phyloP scores from a whole-genome alignment of 305 asterid genomes.

The Lippia alba region DNA sequence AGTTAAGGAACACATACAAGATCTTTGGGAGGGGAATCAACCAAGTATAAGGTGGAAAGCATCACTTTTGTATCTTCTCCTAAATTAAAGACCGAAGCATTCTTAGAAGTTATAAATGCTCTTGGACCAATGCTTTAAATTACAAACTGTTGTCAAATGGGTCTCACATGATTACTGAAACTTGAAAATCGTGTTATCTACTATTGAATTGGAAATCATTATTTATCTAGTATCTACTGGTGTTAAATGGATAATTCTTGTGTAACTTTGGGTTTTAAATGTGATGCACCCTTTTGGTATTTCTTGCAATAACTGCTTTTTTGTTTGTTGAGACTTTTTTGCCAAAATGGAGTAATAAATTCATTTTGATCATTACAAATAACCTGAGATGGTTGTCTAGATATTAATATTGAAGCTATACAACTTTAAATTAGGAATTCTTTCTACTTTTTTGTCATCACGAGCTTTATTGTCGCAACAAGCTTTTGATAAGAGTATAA shows the following conservation, averaged over 20 bases:
- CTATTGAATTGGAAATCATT: slow-evolving; percentile 9
- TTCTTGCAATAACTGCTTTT: slow-evolving; percentile 5
- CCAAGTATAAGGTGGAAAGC: too few species aligned
- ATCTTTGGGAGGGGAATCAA: neutral
- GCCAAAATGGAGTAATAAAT: neutral
- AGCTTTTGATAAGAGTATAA: slow-evolving; percentile 20
- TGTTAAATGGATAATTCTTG: slow-evolving; percentile 7
- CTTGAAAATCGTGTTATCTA: too few species aligned
- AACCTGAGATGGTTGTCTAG: slow-evolving; percentile 17
- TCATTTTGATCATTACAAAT: slow-evolving; percentile 9
- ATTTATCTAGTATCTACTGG: slow-evolving; percentile 6
- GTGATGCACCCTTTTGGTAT: slow-evolving; percentile 12
- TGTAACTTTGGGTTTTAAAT: slow-evolving; percentile 16
- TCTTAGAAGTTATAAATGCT: too few species aligned
- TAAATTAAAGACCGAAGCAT: too few species aligned
- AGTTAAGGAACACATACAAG: too few species aligned
- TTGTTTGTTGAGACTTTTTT: slow-evolving; percentile 5
- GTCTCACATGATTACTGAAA: too few species aligned
- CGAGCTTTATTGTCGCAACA: neutral
- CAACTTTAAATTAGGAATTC: slow-evolving; percentile 17
- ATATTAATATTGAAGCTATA: slow-evolving; percentile 1
- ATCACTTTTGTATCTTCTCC: too few species aligned
- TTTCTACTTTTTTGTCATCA: slow-evolving; percentile 26
- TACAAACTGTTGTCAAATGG: too few species aligned
- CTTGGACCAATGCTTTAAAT: too few species aligned